Evolutionary conservation across 2,329 filamentous ascomycete species (phyloP), one percentile per base, ranked within the genome.

Genomic region (Venturia oleaginea): DNA sequence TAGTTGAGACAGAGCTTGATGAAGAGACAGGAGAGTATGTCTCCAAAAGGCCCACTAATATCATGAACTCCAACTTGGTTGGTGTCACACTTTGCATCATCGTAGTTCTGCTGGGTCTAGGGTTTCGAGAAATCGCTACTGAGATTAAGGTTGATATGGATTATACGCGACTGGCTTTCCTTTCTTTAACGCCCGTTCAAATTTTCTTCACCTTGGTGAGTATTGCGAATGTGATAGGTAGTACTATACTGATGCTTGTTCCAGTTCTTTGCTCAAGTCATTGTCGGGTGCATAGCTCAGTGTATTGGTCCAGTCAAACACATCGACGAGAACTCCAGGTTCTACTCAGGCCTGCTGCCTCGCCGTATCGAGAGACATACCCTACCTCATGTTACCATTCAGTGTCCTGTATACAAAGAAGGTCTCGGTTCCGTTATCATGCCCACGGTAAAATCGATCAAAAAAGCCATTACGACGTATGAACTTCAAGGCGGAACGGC

Each of bases 381-480:
- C 72, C 72, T 79, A 13, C 80, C 79, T 40, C 81, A 79, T 68
- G 76, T 83, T 66, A 93, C 90, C 22, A 77, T 77, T 34, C 75
- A 77, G 62, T 72, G 73, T 66, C 76, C 76, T 1, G 75, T 78
- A 60, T 75, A 78, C 73, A 76, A 77, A 70, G 74, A 77, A 68
- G 75, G 75, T 67, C 71, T 78, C n/a, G 67, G 69, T 46, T 69
- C 71, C 63, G 76, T 95, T 74, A 92, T 92, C 70, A 83, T 81
- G 24, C 90, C 89, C 7, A 93, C 90, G 0, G 84, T 92, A 70
- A 86, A 85, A 70, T 92, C 89, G 1, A 83, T 92, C 76, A 91
- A 91, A 76, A 83, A 87, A 71, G 79, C 79, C 34, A 81, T 81
- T 19, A 79, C 78, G 0, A 80, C 78, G 11, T 81, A 81, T 67